Conservation (phyloP, 352 stramenopile genomes). For the Peronosclerospora sorghi region DNA sequence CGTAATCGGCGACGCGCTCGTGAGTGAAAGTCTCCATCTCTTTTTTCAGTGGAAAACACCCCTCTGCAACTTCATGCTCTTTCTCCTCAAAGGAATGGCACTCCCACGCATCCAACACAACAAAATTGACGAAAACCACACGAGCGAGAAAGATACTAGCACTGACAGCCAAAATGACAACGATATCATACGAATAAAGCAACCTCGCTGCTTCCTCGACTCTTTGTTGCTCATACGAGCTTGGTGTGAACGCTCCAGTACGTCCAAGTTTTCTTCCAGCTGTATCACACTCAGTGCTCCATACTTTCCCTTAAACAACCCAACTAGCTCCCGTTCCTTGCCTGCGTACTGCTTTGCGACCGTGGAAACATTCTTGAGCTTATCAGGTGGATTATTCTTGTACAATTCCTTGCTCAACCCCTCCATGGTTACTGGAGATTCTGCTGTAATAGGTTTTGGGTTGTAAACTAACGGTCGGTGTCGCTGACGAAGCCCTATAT, state of each 20-base stretch:
- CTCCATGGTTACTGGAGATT: slow-evolving; percentile 32
- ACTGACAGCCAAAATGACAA: slow-evolving; percentile 23
- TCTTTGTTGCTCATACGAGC: slow-evolving; percentile 2
- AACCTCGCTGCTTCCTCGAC: slow-evolving; percentile 17
- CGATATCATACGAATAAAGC: slow-evolving; percentile 17
- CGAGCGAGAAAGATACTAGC: slow-evolving; percentile 20
- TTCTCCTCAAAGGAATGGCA: slow-evolving; percentile 18
- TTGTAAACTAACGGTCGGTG: slow-evolving; percentile 5
- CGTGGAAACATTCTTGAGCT: slow-evolving; percentile 44
- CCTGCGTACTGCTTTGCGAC: slow-evolving; percentile 50
- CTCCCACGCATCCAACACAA: slow-evolving; percentile 25
- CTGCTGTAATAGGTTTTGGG: slow-evolving; percentile 2
- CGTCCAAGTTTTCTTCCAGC: slow-evolving; percentile 45
- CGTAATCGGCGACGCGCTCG: slow-evolving; percentile 16
- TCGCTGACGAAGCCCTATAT: slow-evolving; percentile 19
- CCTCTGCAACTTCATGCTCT: slow-evolving; percentile 8
- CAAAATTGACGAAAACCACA: slow-evolving; percentile 21
- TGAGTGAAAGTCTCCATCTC: slow-evolving; percentile 28
- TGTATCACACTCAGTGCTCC: slow-evolving; percentile 61
- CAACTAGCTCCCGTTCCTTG: slow-evolving; percentile 54
- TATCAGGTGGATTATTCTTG: slow-evolving; percentile 63
- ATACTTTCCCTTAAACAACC: slow-evolving; percentile 56
- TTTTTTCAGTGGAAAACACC: slow-evolving; percentile 18
- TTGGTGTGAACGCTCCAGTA: slow-evolving; percentile 20
- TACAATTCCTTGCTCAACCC: slow-evolving; percentile 53